phyloP scores from a whole-genome alignment of 257 asterid species.

The Solanum ahanhuiri region DNA sequence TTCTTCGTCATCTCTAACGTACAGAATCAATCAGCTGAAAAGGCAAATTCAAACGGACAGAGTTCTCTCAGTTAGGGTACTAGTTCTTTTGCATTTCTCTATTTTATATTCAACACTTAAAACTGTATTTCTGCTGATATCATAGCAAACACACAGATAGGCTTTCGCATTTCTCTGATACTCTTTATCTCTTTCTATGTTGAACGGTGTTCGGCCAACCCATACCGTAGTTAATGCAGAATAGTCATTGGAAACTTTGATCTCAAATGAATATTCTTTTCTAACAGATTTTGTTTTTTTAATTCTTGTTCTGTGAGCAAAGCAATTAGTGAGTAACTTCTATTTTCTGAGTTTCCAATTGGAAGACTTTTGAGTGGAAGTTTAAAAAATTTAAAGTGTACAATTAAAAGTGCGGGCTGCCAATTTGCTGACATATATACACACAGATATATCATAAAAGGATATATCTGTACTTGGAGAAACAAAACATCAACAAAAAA shows the following conservation, averaged over 20 bases:
- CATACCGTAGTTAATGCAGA: background rate
- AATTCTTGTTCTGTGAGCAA: background rate
- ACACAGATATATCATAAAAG: background rate
- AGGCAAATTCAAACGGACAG: slow-evolving; percentile 59
- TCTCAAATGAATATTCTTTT: background rate
- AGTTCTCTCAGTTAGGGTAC: slow-evolving; percentile 43
- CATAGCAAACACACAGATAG: background rate
- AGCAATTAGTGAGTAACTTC: background rate
- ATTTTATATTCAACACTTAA: background rate
- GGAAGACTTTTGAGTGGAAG: background rate
- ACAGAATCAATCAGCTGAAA: slow-evolving; percentile 42
- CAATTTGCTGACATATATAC: background rate
- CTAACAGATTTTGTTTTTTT: background rate
- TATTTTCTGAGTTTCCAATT: background rate
- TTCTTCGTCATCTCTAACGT: slow-evolving; percentile 20
- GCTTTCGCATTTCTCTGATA: background rate
- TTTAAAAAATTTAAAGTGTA: background rate
- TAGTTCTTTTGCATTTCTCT: slow-evolving; percentile 1
- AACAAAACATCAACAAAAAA: background rate
- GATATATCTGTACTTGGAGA: background rate
- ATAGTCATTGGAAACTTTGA: background rate
- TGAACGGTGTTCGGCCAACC: background rate
- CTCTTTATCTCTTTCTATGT: background rate
- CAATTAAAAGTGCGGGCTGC: background rate
- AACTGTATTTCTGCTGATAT: background rate